Conservation (phyloP, 495 filamentous ascomycete species). For the Oidiodendron maius region DNA sequence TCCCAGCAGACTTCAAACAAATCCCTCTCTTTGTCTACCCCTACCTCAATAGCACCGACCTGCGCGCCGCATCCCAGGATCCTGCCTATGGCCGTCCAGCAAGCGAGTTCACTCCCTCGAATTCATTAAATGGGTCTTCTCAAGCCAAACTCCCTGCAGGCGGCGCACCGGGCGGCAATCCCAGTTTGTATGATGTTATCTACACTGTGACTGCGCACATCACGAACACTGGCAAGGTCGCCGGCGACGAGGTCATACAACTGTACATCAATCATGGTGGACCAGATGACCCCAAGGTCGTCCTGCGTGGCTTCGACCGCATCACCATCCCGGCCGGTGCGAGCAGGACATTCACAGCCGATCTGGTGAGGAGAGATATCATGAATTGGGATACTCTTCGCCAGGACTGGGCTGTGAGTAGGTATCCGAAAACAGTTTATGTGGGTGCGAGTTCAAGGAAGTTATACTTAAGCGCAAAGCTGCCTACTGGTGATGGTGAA, state of each 20-base stretch:
- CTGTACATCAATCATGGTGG: constrained; percentile 82
- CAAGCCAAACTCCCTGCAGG: constrained; percentile 61
- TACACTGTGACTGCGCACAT: constrained; percentile 73
- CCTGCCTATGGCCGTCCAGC: constrained; percentile 59
- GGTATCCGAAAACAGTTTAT: constrained; percentile 65
- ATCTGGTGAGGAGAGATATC: constrained; percentile 74
- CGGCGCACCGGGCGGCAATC: constrained; percentile 76
- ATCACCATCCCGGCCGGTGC: constrained; percentile 66
- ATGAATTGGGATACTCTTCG: constrained; percentile 80
- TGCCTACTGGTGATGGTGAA: too few relatives aligned
- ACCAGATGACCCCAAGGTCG: constrained; percentile 60
- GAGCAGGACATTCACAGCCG: constrained; percentile 57
- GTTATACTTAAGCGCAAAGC: neutral
- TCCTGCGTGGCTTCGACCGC: constrained; percentile 79
- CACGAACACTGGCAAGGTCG: constrained; percentile 70
- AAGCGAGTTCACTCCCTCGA: constrained; percentile 59
- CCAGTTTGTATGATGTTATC: constrained; percentile 71
- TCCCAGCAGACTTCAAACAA: constrained; percentile 47
- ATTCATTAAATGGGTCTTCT: constrained; percentile 56
- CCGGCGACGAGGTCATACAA: constrained; percentile 81
- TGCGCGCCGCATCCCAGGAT: constrained; percentile 55
- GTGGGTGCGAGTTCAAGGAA: constrained; percentile 39
- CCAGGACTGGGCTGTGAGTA: constrained; percentile 85
- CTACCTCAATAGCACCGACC: constrained; percentile 74
- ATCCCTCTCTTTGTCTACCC: constrained; percentile 74